A percentile compares a stretch with the other conserved stretches of the same genome.
phyloP scores from a whole-genome alignment of 1,139 yeast genomes.

The Sugiyamaella paludigena region DNA sequence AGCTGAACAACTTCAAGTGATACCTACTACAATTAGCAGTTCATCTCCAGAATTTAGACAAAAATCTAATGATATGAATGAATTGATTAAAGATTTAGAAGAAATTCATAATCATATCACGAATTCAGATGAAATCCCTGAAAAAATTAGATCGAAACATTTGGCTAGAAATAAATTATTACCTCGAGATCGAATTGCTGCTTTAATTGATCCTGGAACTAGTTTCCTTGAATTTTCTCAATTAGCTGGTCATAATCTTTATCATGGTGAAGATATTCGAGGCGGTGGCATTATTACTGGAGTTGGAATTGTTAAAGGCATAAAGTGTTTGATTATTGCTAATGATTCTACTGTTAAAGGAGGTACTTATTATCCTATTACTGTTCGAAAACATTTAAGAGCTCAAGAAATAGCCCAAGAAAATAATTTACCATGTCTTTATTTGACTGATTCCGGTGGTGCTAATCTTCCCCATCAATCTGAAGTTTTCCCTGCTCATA shows the following conservation, averaged over 20 bases:
- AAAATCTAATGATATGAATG: slow-evolving; percentile 27
- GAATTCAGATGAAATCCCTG: slow-evolving; percentile 30
- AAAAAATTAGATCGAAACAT: slow-evolving; percentile 40
- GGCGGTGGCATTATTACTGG: slow-evolving; percentile 40
- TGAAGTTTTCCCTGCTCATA: slow-evolving; percentile 39
- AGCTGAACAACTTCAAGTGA: slow-evolving; percentile 24
- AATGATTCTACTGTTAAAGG: slow-evolving; percentile 40
- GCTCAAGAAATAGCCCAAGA: slow-evolving; percentile 39
- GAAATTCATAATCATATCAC: slow-evolving; percentile 27
- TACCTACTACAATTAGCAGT: slow-evolving; percentile 32
- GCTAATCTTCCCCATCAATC: slow-evolving; percentile 40
- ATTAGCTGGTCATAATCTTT: slow-evolving; percentile 36
- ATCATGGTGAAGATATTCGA: slow-evolving; percentile 35
- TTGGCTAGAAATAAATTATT: slow-evolving; percentile 35
- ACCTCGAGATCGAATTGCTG: slow-evolving; percentile 36
- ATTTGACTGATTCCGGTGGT: slow-evolving; percentile 39
- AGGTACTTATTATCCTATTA: slow-evolving; percentile 40
- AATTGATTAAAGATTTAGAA: slow-evolving; percentile 24
- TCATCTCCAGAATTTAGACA: slow-evolving; percentile 30
- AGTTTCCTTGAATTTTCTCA: slow-evolving; percentile 35
- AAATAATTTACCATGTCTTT: slow-evolving; percentile 37
- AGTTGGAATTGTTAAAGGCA: slow-evolving; percentile 36
- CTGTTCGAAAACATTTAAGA: slow-evolving; percentile 37
- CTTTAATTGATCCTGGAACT: slow-evolving; percentile 37
- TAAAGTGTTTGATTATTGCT: slow-evolving; percentile 36